phyloP scores from a whole-genome alignment of 306 rosid species.

The cucumber (Cucumis sativus) region Cucumber_9930_V3 NC_026658.2:24814501-24815000 shows the following conservation, averaged over 20 bases:
- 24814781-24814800: not conserved
- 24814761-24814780: not conserved
- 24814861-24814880: not conserved
- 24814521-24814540: not conserved
- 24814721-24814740: conserved; percentile 1
- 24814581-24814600: too few relatives aligned
- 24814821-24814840: not conserved
- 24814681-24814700: not conserved
- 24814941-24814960: not conserved
- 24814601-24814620: not conserved
- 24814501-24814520: conserved; percentile 3
- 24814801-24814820: not conserved
- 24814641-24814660: not conserved
- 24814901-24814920: too few relatives aligned
- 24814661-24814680: conserved; percentile 10
- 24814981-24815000: not conserved
- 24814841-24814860: not conserved
- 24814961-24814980: not conserved
- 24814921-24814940: not conserved
- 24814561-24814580: not conserved
- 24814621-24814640: not conserved
- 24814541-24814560: not conserved
- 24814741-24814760: not conserved
- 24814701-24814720: not conserved
- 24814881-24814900: not conserved